Base-by-base conservation (phyloP, 177 flowering plant genomes). In the Vitis hybrid region DNA sequence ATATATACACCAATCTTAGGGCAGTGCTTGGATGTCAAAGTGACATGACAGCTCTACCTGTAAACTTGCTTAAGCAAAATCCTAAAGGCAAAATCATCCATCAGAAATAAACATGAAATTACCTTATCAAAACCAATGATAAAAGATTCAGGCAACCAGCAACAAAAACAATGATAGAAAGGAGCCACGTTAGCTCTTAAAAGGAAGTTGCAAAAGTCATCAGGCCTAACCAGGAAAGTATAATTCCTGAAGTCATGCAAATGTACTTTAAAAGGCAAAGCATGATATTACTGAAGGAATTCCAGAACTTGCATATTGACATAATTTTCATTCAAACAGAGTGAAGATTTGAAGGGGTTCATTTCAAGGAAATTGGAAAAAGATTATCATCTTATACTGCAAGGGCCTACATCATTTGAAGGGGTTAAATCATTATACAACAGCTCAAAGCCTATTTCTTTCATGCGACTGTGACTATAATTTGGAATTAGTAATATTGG, bases 21-120 rank as follows among this genome's bases (percentile, higher is more conserved):
- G 6, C 14, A 54, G n/a, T 3, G 23, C 50, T 40, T 62, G 52
- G 65, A 17, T 62, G 11, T 23, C 48, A 7, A 62, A n/a, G 52
- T 32, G 19, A 45, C 40, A 62, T 50, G 6, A 30, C 51, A 40
- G 6, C 15, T 34, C 32, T 60, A 60, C 4, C 12, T 13, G 2
- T 5, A 10, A 1, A 8, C 14, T 34, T 11, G 45, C 15, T 40
- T 45, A 40, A 10, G 13, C 18, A 45, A n/a, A 40, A 23, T 23
- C 23, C 23, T 23, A 23, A 23, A 23, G 23, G 13, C 18, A 21
- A 45, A 40, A 62, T 34, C 6, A 14, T 7, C 23, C 10, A 23
- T 62, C 65, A 62, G 18, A 15, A 10, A 40, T 23, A 59, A 23
- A 56, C 62, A 23, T 13, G 52, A 62, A 62, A 40, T 50, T 62